These are phyloP conservation scores for Takakia lepidozioides DNA, from an alignment of 225 moss, liverwort and hornwort species.

Conservation along the genomic window DNA sequence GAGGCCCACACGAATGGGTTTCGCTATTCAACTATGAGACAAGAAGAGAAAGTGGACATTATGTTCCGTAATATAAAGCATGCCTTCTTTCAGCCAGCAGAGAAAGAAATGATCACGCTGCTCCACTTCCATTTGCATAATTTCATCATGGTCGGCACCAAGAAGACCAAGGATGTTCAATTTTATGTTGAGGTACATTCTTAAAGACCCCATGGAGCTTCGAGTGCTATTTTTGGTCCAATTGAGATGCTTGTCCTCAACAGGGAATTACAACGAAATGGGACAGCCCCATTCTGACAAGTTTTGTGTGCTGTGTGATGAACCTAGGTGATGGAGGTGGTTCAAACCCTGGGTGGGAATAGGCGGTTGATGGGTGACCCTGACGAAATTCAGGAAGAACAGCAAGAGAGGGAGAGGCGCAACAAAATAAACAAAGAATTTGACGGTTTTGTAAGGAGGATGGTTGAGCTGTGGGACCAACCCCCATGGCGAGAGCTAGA, in stretches of 20 bases:
- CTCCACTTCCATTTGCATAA: slow-evolving; percentile 96
- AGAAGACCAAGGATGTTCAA: slow-evolving; percentile 98
- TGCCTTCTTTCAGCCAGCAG: slow-evolving; percentile 97
- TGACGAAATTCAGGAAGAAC: slow-evolving; percentile 98
- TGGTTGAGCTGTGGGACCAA: slow-evolving; percentile 96
- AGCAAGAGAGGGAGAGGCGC: slow-evolving; percentile 93
- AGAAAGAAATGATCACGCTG: slow-evolving; percentile 99
- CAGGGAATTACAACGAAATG: too few relatives aligned
- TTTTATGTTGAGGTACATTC: slow-evolving; percentile 75
- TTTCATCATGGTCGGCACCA: slow-evolving; percentile 97
- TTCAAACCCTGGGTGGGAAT: slow-evolving; percentile 88
- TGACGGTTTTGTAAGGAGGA: slow-evolving; percentile 87
- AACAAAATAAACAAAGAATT: slow-evolving; percentile 99
- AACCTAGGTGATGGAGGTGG: slow-evolving; percentile 91
- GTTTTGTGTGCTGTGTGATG: too few relatives aligned
- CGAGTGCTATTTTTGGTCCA: too few relatives aligned
- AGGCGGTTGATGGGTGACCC: slow-evolving; percentile 96
- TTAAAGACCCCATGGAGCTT: too few relatives aligned
- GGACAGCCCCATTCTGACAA: too few relatives aligned
- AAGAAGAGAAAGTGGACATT: slow-evolving; percentile 88
- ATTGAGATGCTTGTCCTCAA: too few relatives aligned
- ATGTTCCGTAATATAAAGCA: slow-evolving; percentile 99
- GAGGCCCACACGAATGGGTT: slow-evolving; percentile 94
- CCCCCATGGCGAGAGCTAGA: slow-evolving; percentile 93
- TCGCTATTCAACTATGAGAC: slow-evolving; percentile 96